A percentile compares a stretch with the other conserved stretches of the same genome.
These are phyloP conservation scores for Syzygium aqueum DNA, from an alignment of 345 rosid genomes.

Conservation along the genomic window DNA sequence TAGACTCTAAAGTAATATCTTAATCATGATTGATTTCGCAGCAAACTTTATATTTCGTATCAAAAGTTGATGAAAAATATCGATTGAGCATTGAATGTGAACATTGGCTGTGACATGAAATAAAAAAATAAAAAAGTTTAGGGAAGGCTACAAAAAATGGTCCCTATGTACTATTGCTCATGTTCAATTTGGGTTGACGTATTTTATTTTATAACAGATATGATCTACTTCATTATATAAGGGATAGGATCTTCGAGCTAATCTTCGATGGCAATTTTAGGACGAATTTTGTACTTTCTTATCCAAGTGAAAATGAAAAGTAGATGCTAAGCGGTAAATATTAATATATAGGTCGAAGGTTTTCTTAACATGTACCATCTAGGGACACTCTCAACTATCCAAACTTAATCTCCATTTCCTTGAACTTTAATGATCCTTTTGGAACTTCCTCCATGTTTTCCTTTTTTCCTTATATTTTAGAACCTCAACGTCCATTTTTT, in stretches of 20 bases:
- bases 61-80: background rate
- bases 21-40: background rate
- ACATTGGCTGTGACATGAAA: background rate
- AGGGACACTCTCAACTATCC: background rate
- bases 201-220: background rate
- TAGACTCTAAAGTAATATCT: background rate
- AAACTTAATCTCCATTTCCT: background rate
- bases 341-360: background rate
- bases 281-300: background rate
- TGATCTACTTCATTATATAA: background rate
- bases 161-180: background rate
- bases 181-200: background rate
- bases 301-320: background rate
- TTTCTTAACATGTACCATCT: background rate
- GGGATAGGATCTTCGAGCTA: background rate
- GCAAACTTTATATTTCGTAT: background rate
- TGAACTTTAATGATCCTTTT: background rate
- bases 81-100: background rate
- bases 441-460: background rate
- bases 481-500: background rate
- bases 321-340: background rate
- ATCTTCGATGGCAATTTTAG: background rate
- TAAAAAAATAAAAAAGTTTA: background rate
- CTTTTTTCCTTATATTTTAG: background rate
- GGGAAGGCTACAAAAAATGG: background rate